Base-by-base conservation (phyloP, 768 basidiomycete genomes). In the Serendipita sp. region DNA sequence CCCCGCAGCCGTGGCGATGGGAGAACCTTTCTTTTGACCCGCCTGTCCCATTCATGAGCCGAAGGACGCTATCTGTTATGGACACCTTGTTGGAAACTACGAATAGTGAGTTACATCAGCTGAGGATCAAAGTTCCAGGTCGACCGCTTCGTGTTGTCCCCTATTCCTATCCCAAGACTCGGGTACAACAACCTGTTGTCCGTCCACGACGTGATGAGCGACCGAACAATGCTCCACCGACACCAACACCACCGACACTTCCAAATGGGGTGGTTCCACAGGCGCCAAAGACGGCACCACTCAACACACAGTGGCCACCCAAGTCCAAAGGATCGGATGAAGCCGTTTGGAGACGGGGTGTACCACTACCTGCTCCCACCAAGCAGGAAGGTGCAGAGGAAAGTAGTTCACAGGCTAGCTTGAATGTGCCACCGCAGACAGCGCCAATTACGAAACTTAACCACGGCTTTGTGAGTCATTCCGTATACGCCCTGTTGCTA, bases 21-120 rank as follows among this genome's bases (percentile, higher is more conserved):
- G 88, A 90, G 61, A 78, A 83, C 28, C 74, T 86, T 30, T 84
- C 85, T 2, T 87, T 84, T 72, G 80, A 82, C 33, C 87, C 89
- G 60, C 84, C 85, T 17, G 77, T 85, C 13, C 79, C 80, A 62
- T 82, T 80, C 53, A 84, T 84, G 81, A 79, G 67, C 61, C 78
- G 73, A 44, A 75, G 79, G 51, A 84, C 85, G 63, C 75, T 85
- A 50, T 81, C 81, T 20, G 63, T 88, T 42, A 84, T 86, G 66
- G 82, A 85, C 30, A 69, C 84, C 42, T 72, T 90, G 31, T 24
- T 24, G 26, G 26, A 58, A 58, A 31, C 24, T 9, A 28, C 53
- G 26, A 58, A 28, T n/a, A 34, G 30, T 11, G 24, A 34, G 11
- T 11, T 28, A 22, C 11, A n/a, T 33, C 30, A 24, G 22, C 17